Evolutionary conservation across 768 basidiomycete species (phyloP), one percentile per base, ranked within the genome.

Genomic region (Russula vinacea): DNA sequence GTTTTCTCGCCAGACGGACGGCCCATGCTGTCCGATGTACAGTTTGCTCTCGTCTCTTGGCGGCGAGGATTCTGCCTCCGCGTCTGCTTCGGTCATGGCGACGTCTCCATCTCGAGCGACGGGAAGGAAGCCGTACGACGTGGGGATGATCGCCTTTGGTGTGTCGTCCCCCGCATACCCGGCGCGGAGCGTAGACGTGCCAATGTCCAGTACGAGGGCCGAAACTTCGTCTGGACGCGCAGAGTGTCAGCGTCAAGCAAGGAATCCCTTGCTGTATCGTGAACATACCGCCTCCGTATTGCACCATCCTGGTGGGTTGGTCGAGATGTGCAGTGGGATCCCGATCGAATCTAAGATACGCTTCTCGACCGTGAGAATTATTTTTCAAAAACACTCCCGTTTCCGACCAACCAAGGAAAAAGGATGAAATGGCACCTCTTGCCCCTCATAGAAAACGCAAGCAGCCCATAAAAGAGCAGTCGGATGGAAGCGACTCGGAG

Each of bases 161-260:
- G 90, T 84, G 71, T 98, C 97, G 76, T 98, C 96, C 52, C 97
- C 97, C 13, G 97, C 96, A 75, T 98, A 97, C 58, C 97, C 97
- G 13, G 94, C 93, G 73, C 97, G 88, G 59, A 95, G 78, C 10
- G 93, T 89, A 29, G 90, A 89, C 13, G 90, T 81, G 33, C 97
- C 97, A 73, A 98, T 89, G 78, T 99, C 97, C 42, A 99, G 78
- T 26, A 98, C 97, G 58, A 98, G 79, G 35, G 96, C 97, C 40
- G 94, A 90, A n/a, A 98, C 94, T 78, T 98, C 95, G 73, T 98
- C 95, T 97, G 65, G 14, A 29, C 3, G 40, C n/a, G 54, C 55
- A 42, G 6, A 58, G 17, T 44, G n/a, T 60, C 37, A 66, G 39
- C 35, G 45, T 32, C 8, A 62, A 4, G 22, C 22, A 33, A 26